These are phyloP conservation scores for Cladosporium sp. DNA, from an alignment of 2,329 filamentous ascomycete species.

Conservation along the genomic window DNA sequence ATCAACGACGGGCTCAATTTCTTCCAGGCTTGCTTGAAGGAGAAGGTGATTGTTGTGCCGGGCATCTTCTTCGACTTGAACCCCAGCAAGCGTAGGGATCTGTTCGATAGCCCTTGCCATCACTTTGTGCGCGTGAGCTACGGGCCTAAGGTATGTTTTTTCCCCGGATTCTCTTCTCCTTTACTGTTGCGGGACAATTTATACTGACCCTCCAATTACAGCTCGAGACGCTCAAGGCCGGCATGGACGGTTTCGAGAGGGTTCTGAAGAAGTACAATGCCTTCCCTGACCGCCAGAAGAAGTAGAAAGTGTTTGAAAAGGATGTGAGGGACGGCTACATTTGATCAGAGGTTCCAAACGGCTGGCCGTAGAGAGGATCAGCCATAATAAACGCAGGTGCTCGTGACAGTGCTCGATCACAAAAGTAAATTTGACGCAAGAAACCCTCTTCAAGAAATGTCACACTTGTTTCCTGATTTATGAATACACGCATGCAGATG, in stretches of 20 bases:
- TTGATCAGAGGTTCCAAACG: background rate
- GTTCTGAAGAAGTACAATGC: constrained; percentile 66
- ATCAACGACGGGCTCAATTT: constrained; percentile 95
- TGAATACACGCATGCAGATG: background rate
- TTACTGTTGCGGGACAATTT: background rate
- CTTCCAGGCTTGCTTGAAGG: constrained; percentile 88
- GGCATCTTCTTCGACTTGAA: constrained; percentile 99
- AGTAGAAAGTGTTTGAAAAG: background rate
- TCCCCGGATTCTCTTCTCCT: background rate
- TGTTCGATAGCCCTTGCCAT: constrained; percentile 94
- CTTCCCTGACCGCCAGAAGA: constrained; percentile 15
- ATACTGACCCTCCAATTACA: constrained; percentile 2
- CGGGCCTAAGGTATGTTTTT: constrained; percentile 59
- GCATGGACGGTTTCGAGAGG: constrained; percentile 80
- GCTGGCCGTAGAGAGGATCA: background rate
- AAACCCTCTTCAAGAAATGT: too few species aligned
- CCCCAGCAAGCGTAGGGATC: constrained; percentile 80
- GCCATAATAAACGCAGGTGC: background rate
- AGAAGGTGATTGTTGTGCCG: constrained; percentile 95
- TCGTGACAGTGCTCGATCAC: too few species aligned
- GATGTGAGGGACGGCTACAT: background rate
- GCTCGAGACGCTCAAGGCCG: constrained; percentile 75
- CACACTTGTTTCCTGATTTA: background rate
- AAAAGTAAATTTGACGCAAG: too few species aligned
- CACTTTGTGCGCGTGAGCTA: constrained; percentile 84